phyloP scores from a whole-genome alignment of 352 stramenopile genomes.

The Pythium rishiriense region DNA sequence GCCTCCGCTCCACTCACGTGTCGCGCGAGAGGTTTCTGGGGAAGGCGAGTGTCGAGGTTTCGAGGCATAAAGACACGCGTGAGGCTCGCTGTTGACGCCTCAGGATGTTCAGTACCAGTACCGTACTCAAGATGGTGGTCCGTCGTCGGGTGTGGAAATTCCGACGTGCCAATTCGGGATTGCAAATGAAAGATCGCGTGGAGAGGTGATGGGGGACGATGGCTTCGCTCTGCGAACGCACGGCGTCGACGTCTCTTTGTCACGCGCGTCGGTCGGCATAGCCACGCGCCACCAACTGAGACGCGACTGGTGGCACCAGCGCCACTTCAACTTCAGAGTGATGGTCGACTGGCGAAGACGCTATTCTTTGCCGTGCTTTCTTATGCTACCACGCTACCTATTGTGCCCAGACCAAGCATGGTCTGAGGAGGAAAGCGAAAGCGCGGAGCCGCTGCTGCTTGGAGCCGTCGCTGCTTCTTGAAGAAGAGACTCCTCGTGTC shows the following conservation, averaged over 20 bases:
- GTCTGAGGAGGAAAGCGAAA: not conserved
- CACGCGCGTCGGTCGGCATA: conserved; percentile 12
- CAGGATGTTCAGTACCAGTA: too few relatives aligned
- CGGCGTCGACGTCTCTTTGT: conserved; percentile 30
- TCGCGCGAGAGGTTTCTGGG: too few relatives aligned
- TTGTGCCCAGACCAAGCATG: not conserved
- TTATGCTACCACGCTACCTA: conserved; percentile 4
- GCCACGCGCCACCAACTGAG: conserved; percentile 23
- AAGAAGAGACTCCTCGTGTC: not conserved
- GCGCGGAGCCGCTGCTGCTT: not conserved
- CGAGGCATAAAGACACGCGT: not conserved
- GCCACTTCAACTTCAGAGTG: conserved; percentile 30
- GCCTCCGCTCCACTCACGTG: too few relatives aligned
- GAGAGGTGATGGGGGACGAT: too few relatives aligned
- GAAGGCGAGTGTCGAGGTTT: too few relatives aligned
- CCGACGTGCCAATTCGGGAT: not conserved
- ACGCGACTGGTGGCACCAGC: conserved; percentile 25
- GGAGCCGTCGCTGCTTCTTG: not conserved
- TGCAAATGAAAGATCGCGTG: not conserved
- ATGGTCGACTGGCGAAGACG: conserved; percentile 11
- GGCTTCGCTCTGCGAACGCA: conserved; percentile 6
- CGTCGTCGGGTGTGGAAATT: too few relatives aligned
- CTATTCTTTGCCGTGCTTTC: conserved; percentile 15
- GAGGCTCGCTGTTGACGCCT: not conserved
- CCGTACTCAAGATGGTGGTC: too few relatives aligned